A percentile compares a stretch with the other conserved stretches of the same genome.
These are phyloP conservation scores for Curvularia sp. DNA, from an alignment of 2,329 filamentous ascomycete genomes.

Conservation along the genomic window DNA sequence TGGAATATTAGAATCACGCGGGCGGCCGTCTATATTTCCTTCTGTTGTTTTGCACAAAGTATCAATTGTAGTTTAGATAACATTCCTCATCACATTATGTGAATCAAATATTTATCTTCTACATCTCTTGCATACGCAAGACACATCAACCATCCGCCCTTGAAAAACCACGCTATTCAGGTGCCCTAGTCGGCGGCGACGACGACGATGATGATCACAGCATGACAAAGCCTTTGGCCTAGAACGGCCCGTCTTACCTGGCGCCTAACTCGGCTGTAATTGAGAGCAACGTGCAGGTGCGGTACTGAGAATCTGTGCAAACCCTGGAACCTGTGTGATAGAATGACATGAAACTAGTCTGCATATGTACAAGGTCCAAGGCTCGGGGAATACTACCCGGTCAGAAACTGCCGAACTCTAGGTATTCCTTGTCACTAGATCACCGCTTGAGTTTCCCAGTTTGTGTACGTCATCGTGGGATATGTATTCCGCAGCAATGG, in stretches of 20 bases:
- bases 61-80: neutral
- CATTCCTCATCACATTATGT: too few species aligned
- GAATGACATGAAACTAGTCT: neutral
- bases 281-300: neutral
- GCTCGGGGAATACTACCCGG: neutral
- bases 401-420: neutral
- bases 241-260: neutral
- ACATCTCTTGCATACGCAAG: neutral
- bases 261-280: slow-evolving; percentile 1
- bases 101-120: neutral
- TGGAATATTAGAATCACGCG: neutral
- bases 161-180: neutral
- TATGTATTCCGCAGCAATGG: neutral
- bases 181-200: neutral
- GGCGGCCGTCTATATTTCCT: neutral
- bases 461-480: neutral
- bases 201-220: neutral
- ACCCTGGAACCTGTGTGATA: neutral
- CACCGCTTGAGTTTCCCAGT: neutral
- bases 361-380: neutral
- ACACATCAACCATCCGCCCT: neutral
- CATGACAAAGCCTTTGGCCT: neutral
- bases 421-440: neutral
- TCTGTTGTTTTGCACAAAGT: neutral
- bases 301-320: neutral